Conservation (phyloP, 1,284 basidiomycete genomes). For the Exobasidium rhododendri region DNA sequence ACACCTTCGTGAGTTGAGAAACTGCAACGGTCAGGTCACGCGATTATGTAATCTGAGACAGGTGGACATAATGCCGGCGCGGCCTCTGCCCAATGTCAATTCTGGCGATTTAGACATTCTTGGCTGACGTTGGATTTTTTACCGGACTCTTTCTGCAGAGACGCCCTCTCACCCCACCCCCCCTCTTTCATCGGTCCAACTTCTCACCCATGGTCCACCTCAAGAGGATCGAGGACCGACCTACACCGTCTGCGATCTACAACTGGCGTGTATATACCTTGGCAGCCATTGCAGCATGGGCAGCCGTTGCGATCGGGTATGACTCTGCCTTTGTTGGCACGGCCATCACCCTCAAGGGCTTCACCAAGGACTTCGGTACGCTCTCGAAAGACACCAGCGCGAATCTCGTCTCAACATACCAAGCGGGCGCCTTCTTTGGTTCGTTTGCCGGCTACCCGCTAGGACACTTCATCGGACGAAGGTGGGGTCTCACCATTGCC, state of each 20-base stretch:
- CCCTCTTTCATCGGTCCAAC: not conserved
- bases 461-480: slow-evolving; percentile 26
- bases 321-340: slow-evolving; percentile 60
- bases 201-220: slow-evolving; percentile 23
- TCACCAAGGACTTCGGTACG: slow-evolving; percentile 59
- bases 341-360: slow-evolving; percentile 58
- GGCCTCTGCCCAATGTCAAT: no score
- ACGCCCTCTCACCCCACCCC: not conserved
- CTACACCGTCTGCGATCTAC: slow-evolving; percentile 60
- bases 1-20: no score
- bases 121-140: no score
- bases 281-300: slow-evolving; percentile 51
- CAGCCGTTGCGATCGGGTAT: slow-evolving; percentile 53
- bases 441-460: slow-evolving; percentile 31
- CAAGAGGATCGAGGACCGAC: slow-evolving; percentile 56
- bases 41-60: no score
- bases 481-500: slow-evolving; percentile 30
- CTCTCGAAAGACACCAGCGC: slow-evolving; percentile 51
- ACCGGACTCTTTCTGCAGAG: no score
- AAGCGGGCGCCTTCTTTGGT: slow-evolving; percentile 55
- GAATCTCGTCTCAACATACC: slow-evolving; percentile 61
- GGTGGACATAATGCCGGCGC: no score
- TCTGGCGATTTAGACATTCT: no score
- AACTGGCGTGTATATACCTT: slow-evolving; percentile 60
- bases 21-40: no score